Percentiles rank a stretch among this genome's conserved stretches.
Evolutionary conservation across 202 grass and related monocot species (phyloP).

Genomic region (Elaeis oleifera): DNA sequence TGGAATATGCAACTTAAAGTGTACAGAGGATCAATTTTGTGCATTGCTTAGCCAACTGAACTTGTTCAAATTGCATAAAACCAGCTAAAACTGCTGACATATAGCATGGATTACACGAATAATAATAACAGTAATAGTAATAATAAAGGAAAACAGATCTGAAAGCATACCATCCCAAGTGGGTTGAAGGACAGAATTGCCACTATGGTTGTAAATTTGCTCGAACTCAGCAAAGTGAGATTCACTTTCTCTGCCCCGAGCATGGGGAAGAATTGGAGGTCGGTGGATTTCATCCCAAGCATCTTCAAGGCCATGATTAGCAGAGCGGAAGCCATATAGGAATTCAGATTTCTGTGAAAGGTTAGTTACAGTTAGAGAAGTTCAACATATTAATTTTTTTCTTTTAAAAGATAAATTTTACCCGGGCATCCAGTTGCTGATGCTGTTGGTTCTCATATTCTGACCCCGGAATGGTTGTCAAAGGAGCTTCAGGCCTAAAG

Average conservation of each 20-base stretch:
- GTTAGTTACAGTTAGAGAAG: constrained; percentile 22
- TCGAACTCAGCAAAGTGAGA: constrained; percentile 53
- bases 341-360: constrained; percentile 52
- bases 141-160: neutral
- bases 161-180: constrained; percentile 63
- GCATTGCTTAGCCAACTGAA: too few species aligned
- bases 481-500: constrained; percentile 43
- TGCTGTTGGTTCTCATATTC: constrained; percentile 72
- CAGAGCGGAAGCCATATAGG: constrained; percentile 29
- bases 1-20: too few species aligned
- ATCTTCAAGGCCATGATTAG: constrained; percentile 41
- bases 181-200: constrained; percentile 22
- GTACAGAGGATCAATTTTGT: too few species aligned
- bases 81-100: too few species aligned
- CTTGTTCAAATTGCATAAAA: too few species aligned
- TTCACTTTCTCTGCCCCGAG: constrained; percentile 33
- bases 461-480: constrained; percentile 77
- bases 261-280: constrained; percentile 34
- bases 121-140: neutral
- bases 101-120: neutral
- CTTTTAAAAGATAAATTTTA: constrained; percentile 28
- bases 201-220: constrained; percentile 54
- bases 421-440: constrained; percentile 43
- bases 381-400: too few species aligned
- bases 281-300: constrained; percentile 73